Evolutionary conservation across 1,139 yeast genomes (phyloP).

Genomic region (Debaryomycetaceae sp.): DNA sequence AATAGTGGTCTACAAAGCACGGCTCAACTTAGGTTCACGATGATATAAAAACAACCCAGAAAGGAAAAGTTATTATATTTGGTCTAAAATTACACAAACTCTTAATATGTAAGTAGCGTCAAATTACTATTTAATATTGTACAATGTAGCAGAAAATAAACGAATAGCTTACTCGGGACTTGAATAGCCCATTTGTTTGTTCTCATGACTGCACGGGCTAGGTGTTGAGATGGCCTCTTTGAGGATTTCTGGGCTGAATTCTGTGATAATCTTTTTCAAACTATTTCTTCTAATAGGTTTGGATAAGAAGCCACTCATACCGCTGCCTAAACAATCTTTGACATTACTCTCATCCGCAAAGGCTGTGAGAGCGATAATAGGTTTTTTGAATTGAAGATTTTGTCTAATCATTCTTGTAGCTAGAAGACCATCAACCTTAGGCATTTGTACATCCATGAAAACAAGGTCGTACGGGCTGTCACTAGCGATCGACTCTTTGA

Average conservation of each 20-base stretch:
- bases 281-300: slow-evolving; percentile 80
- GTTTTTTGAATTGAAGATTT: slow-evolving; percentile 60
- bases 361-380: slow-evolving; percentile 92
- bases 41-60: neutral
- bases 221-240: slow-evolving; percentile 30
- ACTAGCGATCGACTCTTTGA: slow-evolving; percentile 46
- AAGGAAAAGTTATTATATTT: neutral
- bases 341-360: slow-evolving; percentile 87
- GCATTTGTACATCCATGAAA: slow-evolving; percentile 98
- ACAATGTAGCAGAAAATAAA: neutral
- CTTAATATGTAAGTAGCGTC: neutral
- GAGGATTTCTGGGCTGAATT: slow-evolving; percentile 36
- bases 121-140: neutral
- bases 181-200: slow-evolving; percentile 11
- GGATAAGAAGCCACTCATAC: slow-evolving; percentile 84
- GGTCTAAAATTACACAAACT: neutral
- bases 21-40: neutral
- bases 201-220: slow-evolving; percentile 18
- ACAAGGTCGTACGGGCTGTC: slow-evolving; percentile 59
- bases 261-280: slow-evolving; percentile 49
- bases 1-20: neutral
- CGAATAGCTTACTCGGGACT: neutral
- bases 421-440: slow-evolving; percentile 78
- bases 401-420: slow-evolving; percentile 75
- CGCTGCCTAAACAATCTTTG: slow-evolving; percentile 70